Conservation (phyloP, 2,329 filamentous ascomycete genomes). For the Fusarium sp. region DNA sequence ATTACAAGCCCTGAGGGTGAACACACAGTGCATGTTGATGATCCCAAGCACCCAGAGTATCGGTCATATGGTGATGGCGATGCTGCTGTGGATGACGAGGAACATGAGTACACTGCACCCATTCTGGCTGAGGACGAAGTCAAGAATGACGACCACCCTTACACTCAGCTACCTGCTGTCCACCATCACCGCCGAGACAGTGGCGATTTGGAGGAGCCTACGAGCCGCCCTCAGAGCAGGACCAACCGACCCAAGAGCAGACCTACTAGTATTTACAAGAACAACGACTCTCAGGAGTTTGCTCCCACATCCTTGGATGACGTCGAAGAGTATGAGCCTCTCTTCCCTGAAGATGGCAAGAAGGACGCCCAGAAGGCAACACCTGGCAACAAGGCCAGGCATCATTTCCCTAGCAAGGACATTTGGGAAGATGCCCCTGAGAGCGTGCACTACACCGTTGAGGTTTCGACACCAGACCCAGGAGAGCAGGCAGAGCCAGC, state of each 20-base stretch:
- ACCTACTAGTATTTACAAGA: constrained; percentile 69
- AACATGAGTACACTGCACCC: constrained; percentile 75
- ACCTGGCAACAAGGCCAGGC: constrained; percentile 65
- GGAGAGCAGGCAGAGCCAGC: constrained; percentile 51
- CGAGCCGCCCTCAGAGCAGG: constrained; percentile 71
- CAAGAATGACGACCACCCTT: constrained; percentile 75
- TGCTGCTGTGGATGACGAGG: constrained; percentile 65
- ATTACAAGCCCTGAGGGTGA: constrained; percentile 60
- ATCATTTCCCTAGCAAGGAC: constrained; percentile 90
- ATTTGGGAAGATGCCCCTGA: constrained; percentile 97
- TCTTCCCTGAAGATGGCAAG: constrained; percentile 85
- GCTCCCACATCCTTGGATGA: constrained; percentile 81
- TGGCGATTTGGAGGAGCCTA: constrained; percentile 66
- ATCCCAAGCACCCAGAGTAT: constrained; percentile 57
- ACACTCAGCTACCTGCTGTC: constrained; percentile 82
- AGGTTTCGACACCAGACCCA: constrained; percentile 81
- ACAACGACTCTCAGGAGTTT: constrained; percentile 63
- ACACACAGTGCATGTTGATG: constrained; percentile 80
- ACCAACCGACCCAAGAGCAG: constrained; percentile 53
- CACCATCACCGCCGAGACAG: constrained; percentile 74
- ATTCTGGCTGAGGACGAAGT: constrained; percentile 93
- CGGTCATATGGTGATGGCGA: constrained; percentile 55
- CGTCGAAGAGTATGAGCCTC: constrained; percentile 92
- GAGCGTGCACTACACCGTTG: constrained; percentile 81
- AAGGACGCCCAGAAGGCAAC: constrained; percentile 57